Evolutionary conservation across 2,329 filamentous ascomycete species (phyloP).

Genomic region (Sclerotinia glacialis): DNA sequence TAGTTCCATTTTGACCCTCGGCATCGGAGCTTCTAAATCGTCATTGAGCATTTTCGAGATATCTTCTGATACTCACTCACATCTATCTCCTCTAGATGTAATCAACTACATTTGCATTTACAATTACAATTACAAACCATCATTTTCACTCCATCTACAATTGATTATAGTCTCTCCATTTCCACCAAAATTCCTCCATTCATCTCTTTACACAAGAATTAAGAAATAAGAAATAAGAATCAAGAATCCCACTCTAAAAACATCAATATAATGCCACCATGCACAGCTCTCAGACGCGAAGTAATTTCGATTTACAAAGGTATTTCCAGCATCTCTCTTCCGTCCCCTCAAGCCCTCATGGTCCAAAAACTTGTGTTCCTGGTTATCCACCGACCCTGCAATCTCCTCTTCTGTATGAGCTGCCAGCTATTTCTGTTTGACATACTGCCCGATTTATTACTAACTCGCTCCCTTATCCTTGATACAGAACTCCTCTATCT

Average conservation of each 20-base stretch:
- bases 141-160: background rate
- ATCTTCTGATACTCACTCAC: background rate
- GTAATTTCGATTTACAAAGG: slow-evolving; percentile 91
- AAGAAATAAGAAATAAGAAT: no score
- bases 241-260: no score
- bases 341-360: no score
- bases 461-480: background rate
- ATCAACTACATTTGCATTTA: background rate
- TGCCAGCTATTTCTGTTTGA: no score
- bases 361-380: no score
- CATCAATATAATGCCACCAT: background rate
- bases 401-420: no score
- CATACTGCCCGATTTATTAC: no score
- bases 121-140: background rate
- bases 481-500: slow-evolving; percentile 76
- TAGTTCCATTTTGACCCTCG: background rate
- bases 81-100: no score
- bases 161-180: background rate
- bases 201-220: background rate
- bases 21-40: background rate
- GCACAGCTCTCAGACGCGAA: slow-evolving; percentile 61
- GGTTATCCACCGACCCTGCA: no score
- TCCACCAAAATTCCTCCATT: background rate
- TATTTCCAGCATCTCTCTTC: slow-evolving; percentile 38
- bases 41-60: background rate